Base-by-base conservation (phyloP, 2,329 filamentous ascomycete species). In the Setomelanomma holmii region DNA sequence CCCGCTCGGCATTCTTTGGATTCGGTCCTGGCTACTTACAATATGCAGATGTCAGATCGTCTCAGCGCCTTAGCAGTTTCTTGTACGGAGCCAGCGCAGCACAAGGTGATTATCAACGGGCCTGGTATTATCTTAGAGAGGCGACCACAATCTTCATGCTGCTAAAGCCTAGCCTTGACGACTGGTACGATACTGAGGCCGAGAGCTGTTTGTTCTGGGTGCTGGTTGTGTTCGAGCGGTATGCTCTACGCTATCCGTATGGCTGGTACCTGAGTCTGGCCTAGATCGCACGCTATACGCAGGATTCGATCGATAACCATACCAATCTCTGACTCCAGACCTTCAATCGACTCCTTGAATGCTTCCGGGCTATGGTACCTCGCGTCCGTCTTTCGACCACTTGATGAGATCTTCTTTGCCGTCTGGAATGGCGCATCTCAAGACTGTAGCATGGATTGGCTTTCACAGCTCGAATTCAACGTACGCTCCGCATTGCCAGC, bases 51-150 rank as follows among this genome's bases (percentile, higher is more conserved):
- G 48, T 59, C 62, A 40, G n/a, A 61, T 59, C 11, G 59, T 49
- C n/a, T 64, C 67, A 5, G 60, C 55, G 4, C 60, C 60, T 1
- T 55, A 3, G n/a, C n/a, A n/a, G n/a, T 58, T 92, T 93, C 71
- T 72, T 93, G 21, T 92, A 90, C 63, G 88, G 84, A 33, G 88
- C 87, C 51, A 85, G 88, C 69, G 88, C 89, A 55, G 87, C 85
- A 33, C 77, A 90, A 40, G 88, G 91, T 56, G 80, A 87, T 69
- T 88, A 92, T 69, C 86, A 89, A 56, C 86, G 87, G 71, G 89
- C 89, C 1, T 93, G 90, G 89, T 92, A 87, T 67, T 86, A 91
- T 69, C 78, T 93, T 8, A 86, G 89, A 21, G 90, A 95, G 73
- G 88, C 89, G 5, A 88, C 86, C 1, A 92, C 89, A 5, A 79